These are phyloP conservation scores for Alternaria arborescens DNA, from an alignment of 2,329 filamentous ascomycete genomes.

Conservation along the genomic window DNA sequence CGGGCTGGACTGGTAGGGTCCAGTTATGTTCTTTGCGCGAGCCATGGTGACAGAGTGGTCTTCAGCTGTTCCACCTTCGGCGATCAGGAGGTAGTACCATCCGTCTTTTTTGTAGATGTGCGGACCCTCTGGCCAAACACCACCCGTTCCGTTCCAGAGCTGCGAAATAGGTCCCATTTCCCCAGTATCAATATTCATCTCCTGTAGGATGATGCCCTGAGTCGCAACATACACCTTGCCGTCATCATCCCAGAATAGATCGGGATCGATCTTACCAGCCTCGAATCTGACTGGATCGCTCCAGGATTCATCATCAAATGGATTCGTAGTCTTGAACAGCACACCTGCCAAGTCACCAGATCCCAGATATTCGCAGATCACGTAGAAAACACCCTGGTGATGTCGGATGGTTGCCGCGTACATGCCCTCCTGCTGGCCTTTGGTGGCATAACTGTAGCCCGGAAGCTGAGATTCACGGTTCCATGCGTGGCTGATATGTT, in stretches of 20 bases:
- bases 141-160: conserved; percentile 31
- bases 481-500: conserved; percentile 27
- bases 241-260: conserved; percentile 65
- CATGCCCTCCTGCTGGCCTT: conserved; percentile 24
- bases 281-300: conserved; percentile 35
- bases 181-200: conserved; percentile 48
- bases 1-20: conserved; percentile 46
- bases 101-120: conserved; percentile 50
- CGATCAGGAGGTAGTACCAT: conserved; percentile 45
- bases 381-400: conserved; percentile 31
- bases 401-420: conserved; percentile 36
- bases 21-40: conserved; percentile 42
- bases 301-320: conserved; percentile 25
- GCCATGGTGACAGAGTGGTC: conserved; percentile 49
- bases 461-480: conserved; percentile 30
- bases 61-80: conserved; percentile 47
- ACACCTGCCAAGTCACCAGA: conserved; percentile 3
- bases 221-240: conserved; percentile 59
- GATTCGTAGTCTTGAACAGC: conserved; percentile 27
- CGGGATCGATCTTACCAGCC: conserved; percentile 55
- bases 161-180: conserved; percentile 36
- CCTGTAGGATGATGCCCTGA: conserved; percentile 27
- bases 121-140: conserved; percentile 44
- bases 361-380: conserved; percentile 28
- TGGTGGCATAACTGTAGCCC: conserved; percentile 21